Percentiles rank a stretch among this genome's conserved stretches.
Evolutionary conservation across 441 rosid species (phyloP).

Genomic region (Adansonia madagascariensis): DNA sequence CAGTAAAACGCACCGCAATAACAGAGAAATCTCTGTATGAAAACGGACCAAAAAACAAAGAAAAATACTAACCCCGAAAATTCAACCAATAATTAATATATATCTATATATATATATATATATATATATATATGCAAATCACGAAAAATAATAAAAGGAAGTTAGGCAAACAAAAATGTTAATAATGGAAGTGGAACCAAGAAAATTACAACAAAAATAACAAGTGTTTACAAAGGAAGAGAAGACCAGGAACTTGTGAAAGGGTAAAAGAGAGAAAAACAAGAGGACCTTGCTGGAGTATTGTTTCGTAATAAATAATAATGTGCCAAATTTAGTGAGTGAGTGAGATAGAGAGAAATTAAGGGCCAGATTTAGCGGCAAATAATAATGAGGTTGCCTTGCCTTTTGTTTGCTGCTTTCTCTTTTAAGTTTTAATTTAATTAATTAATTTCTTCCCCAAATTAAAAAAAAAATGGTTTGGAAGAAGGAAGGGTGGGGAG

Average conservation of each 20-base stretch:
- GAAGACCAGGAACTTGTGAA: neutral
- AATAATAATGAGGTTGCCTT: conserved; percentile 9
- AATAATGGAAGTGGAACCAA: conserved; percentile 13
- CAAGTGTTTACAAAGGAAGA: neutral
- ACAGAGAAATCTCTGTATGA: conserved; percentile 1
- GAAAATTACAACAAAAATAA: neutral
- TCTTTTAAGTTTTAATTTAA: neutral
- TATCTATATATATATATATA: neutral
- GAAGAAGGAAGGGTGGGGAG: too few species aligned
- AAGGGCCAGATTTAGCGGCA: conserved; percentile 36
- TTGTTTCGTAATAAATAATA: neutral
- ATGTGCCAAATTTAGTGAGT: neutral
- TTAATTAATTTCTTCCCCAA: too few species aligned
- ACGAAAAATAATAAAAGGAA: neutral
- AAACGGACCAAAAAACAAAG: neutral
- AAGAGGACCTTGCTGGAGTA: neutral
- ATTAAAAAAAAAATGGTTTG: neutral
- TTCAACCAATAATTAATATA: neutral
- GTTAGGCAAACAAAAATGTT: neutral
- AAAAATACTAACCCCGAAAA: neutral
- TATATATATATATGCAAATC: neutral
- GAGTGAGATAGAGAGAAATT: neutral
- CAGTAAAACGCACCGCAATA: conserved; percentile 16
- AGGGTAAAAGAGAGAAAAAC: conserved; percentile 17
- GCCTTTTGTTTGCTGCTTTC: neutral